Evolutionary conservation across 1,284 basidiomycete species (phyloP), one percentile per base, ranked within the genome.

Genomic region (Papiliotrema laurentii): DNA sequence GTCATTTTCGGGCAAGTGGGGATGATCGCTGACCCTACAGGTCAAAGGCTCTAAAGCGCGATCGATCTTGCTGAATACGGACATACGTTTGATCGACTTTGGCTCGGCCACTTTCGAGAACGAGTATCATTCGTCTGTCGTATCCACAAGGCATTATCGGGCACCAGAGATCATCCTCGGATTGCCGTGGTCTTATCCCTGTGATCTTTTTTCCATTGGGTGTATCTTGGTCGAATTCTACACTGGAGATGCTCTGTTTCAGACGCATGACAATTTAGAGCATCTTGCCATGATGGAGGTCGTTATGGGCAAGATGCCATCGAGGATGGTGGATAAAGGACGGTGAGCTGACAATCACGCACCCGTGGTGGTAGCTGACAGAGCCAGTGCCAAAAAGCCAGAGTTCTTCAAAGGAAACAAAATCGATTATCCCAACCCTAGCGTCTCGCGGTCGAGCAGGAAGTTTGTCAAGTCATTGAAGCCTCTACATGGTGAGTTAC

Each of bases 251-350:
- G 96, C 96, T 4, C 80, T 98, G 27, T 99, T 97, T 77, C 96
- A 98, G 74, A 98, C 96, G 0, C 94, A 97, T 68, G 94, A 98
- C 75, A 98, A 98, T 70, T 81, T 98, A 11, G 96, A 98, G 69
- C 96, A 99, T 72, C 83, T 99, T 6, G 96, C 96, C 37, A 99
- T 98, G 96, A 99, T 99, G 96, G 93, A 98, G 73, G 85, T 88
- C 59, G 96, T 98, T 30, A 94, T 98, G 83, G 96, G 94, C 53
- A 87, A 85, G 74, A 93, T 98, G 85, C 91, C 93, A 0, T 83
- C 86, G 39, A 82, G 85, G 4, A 91, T 94, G 70, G 59, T 74
- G 2, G 69, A 76, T 19, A 71, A 71, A 44, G 78, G 77, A 40
- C 68, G 70, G 70, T 72, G 49, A 58, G 70, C 61, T 10, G 24